phyloP scores from a whole-genome alignment of 805 yeast genomes.

The Lipomyces starkeyi region DNA sequence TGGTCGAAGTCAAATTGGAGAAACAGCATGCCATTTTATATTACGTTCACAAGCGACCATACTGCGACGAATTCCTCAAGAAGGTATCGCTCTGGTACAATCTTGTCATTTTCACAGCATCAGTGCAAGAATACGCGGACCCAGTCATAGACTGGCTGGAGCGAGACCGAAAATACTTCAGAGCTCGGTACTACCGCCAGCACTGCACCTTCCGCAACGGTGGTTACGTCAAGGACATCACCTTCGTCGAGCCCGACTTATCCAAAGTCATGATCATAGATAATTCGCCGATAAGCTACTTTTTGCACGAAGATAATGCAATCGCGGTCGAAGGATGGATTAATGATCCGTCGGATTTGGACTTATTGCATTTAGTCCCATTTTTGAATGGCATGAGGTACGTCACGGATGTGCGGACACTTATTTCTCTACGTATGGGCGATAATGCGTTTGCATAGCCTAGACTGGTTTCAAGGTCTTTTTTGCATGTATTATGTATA shows the following conservation, averaged over 20 bases:
- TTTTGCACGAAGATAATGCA: slow-evolving; percentile 84
- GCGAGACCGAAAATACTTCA: slow-evolving; percentile 59
- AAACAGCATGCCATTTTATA: slow-evolving; percentile 77
- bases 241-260: slow-evolving; percentile 60
- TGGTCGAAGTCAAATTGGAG: slow-evolving; percentile 79
- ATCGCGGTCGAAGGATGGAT: slow-evolving; percentile 97
- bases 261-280: slow-evolving; percentile 79
- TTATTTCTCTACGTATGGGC: slow-evolving; percentile 60
- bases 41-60: slow-evolving; percentile 90
- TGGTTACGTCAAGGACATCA: slow-evolving; percentile 83
- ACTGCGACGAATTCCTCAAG: slow-evolving; percentile 80
- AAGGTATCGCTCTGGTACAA: slow-evolving; percentile 87
- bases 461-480: background rate
- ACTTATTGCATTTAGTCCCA: slow-evolving; percentile 80
- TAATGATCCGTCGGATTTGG: slow-evolving; percentile 90
- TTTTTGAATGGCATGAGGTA: slow-evolving; percentile 74
- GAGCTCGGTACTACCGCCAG: slow-evolving; percentile 72
- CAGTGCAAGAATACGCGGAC: slow-evolving; percentile 93
- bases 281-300: slow-evolving; percentile 90
- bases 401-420: slow-evolving; percentile 81
- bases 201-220: slow-evolving; percentile 77
- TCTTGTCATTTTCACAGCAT: slow-evolving; percentile 90
- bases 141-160: slow-evolving; percentile 95
- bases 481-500: slow-evolving; percentile 1
- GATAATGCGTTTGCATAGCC: slow-evolving; percentile 31